Conservation (phyloP, 352 stramenopile genomes). For the Phytophthora uliginosa region DNA sequence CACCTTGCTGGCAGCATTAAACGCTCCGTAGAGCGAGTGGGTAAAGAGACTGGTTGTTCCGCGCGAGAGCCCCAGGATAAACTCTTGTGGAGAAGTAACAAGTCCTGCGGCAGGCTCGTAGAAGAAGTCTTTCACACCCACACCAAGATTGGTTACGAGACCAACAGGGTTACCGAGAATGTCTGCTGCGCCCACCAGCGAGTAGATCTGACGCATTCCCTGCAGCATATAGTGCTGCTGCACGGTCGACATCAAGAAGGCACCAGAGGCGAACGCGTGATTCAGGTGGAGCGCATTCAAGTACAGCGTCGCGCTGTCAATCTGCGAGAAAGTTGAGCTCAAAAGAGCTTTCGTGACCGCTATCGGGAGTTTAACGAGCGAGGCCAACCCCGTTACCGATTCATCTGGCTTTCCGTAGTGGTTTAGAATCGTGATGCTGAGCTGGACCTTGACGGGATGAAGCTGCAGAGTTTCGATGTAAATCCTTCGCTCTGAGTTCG, state of each 20-base stretch:
- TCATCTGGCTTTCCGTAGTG: constrained; percentile 38
- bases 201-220: constrained; percentile 85
- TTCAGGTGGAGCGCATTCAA: constrained; percentile 88
- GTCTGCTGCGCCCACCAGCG: constrained; percentile 87
- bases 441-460: constrained; percentile 81
- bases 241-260: constrained; percentile 78
- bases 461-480: constrained; percentile 90
- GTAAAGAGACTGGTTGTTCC: constrained; percentile 92
- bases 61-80: constrained; percentile 88
- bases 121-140: constrained; percentile 95
- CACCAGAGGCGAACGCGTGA: constrained; percentile 79
- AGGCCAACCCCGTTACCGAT: constrained; percentile 24
- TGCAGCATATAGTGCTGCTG: constrained; percentile 89
- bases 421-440: constrained; percentile 57
- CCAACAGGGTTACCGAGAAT: constrained; percentile 93
- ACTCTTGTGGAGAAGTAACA: constrained; percentile 89
- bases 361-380: constrained; percentile 39
- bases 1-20: constrained; percentile 95
- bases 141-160: constrained; percentile 88
- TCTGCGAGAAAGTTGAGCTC: constrained; percentile 49
- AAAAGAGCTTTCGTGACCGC: constrained; percentile 43
- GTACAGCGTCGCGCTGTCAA: constrained; percentile 83
- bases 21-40: constrained; percentile 93
- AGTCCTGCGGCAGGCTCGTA: constrained; percentile 93
- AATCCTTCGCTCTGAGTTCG: constrained; percentile 66